Base-by-base conservation (phyloP, 306 rosid species). In the Potentilla sterilis region DNA sequence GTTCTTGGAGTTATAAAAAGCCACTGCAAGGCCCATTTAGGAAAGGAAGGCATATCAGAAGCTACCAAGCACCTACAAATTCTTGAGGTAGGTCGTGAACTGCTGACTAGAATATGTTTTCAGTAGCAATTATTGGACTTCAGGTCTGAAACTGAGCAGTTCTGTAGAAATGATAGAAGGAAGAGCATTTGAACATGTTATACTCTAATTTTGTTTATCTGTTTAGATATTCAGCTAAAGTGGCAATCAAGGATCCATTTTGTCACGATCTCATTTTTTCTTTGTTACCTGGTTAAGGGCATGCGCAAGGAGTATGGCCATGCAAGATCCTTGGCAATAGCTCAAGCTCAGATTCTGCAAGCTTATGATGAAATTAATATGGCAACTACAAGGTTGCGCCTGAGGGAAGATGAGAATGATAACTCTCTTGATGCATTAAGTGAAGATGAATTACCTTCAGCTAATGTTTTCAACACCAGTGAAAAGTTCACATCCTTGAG, bases 311-410 rank as follows among this genome's bases (percentile, higher is more conserved):
- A 95, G 91, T 95, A 86, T 85, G 89, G 62, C 69, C 91, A 90
- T 83, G 96, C 98, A 74, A 89, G 98, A 83, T 87, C 95, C 79
- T 85, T 95, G 83, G 96, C 97, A 69, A 81, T 80, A 83, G 96
- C 97, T 70, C 98, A 95, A 87, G 93, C 93, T 79, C 96, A 92
- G 81, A 86, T 87, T 84, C 83, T 95, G 79, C 90, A 89, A 73
- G 96, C 98, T 46, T 93, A 95, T 82, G 98, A 95, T 24, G 97
- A 95, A 87, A 85, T 95, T 78, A 92, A 89, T 85, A 92, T 89
- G 98, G 98, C 98, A 0, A 85, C 89, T 72, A 86, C 95, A 61
- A 85, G 98, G 78, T 77, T 92, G 81, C 88, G 82, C 78, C 73
- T 90, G 57, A 78, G 82, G 68, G 92, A 82, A 75, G 76, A 84